These are phyloP conservation scores for Xylariaceae sp. DNA, from an alignment of 2,329 filamentous ascomycete genomes.

Conservation along the genomic window DNA sequence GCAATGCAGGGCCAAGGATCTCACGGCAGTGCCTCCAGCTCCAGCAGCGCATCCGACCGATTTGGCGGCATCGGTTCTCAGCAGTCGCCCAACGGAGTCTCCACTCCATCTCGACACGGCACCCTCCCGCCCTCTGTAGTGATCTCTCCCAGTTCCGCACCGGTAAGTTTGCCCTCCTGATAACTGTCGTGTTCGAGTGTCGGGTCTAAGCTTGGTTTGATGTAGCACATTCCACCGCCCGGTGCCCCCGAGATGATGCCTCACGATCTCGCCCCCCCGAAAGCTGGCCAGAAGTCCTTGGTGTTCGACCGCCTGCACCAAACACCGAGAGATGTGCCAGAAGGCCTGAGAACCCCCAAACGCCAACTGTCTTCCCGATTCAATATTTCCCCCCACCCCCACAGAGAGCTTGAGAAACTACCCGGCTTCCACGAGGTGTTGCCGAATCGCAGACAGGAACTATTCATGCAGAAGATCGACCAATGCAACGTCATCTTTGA, in stretches of 20 bases:
- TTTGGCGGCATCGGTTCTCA: constrained; percentile 35
- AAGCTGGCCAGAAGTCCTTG: constrained; percentile 82
- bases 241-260: constrained; percentile 97
- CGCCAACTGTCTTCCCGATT: constrained; percentile 96
- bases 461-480: constrained; percentile 99
- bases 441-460: constrained; percentile 86
- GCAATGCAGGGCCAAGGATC: constrained; percentile 38
- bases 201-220: neutral
- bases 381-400: constrained; percentile 93
- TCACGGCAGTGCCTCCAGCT: constrained; percentile 23
- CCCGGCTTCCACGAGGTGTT: constrained; percentile 97
- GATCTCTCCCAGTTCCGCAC: constrained; percentile 88
- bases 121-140: constrained; percentile 78
- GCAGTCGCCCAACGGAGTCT: constrained; percentile 46
- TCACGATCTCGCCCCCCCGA: constrained; percentile 89
- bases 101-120: constrained; percentile 59
- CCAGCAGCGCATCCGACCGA: constrained; percentile 33
- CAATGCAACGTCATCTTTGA: constrained; percentile 99
- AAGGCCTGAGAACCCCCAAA: constrained; percentile 91
- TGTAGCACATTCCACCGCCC: constrained; percentile 81
- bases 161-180: constrained; percentile 52
- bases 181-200: constrained; percentile 1
- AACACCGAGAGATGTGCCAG: constrained; percentile 92
- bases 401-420: constrained; percentile 93
- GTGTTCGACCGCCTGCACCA: constrained; percentile 86